Base-by-base conservation (phyloP, 306 rosid species). In the Corylus americana region DNA sequence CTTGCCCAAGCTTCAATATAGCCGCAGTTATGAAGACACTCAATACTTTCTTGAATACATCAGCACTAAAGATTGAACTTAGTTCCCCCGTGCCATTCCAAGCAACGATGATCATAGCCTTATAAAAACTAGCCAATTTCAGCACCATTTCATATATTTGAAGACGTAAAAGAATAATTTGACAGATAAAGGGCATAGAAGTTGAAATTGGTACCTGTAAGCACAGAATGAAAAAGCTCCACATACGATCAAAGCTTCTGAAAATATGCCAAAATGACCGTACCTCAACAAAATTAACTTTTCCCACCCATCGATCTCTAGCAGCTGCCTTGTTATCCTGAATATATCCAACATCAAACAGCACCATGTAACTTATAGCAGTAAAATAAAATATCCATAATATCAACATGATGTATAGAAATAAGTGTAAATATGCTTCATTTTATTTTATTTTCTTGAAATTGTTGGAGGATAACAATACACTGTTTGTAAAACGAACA, bases 241-340 rank as follows among this genome's bases (percentile, higher is more conserved):
- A 95, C 98, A 95, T 90, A 69, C 98, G 93, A 64, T 95, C 98
- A 87, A 95, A 95, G 90, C 98, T 95, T 91, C 98, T 86, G 86
- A 92, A 95, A 78, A 91, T 59, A 89, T 95, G 98, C 97, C 96
- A 91, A 88, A 91, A 95, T 51, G 98, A 90, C 82, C 98, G 88
- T 79, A 95, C 92, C 92, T 95, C 98, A 72, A 95, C 98, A 69
- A 95, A 95, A 79, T 92, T 91, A 39, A 82, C 98, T 86, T 95
- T 95, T 81, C 98, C 98, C 67, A 92, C 93, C 98, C 98, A 92
- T 85, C 88, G 87, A 86, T 89, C 97, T 77, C 74, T 84, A 62
- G 76, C 63, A 59, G 77, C 71, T 51, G 90, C 85, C 81, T 89
- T 95, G 73, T 62, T 81, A 79, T 89, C 98, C 98, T 95, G 93